Evolutionary conservation across 2,329 filamentous ascomycete species (phyloP), one percentile per base, ranked within the genome.

Genomic region (Cladophialophora immunda): DNA sequence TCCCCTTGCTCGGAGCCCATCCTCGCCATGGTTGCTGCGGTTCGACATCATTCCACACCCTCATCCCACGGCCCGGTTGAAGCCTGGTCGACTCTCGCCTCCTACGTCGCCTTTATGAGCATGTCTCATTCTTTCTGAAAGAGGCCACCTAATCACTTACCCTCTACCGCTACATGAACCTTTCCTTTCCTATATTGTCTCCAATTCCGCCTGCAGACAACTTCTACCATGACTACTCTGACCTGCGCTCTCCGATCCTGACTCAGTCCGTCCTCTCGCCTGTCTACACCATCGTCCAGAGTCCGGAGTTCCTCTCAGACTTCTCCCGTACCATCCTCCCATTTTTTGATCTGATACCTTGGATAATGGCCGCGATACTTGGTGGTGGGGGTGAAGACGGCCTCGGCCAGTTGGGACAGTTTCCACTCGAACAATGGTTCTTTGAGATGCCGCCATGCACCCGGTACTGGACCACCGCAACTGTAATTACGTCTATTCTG

Each of bases 371-470:
- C 22, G 69, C 69, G 13, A 55, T 69, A 50, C 67, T 70, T 41
- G 68, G 68, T 41, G 68, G 68, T 34, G 68, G 65, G 25, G 68
- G 65, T 22, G 66, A 68, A 11, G 68, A 70, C 13, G 63, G 62
- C 34, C 34, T 70, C 15, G 73, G 73, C 15, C 80, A 81, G 64
- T 82, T 82, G 69, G 83, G 84, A 64, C 85, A 87, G 69, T 84
- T 97, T 75, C 95, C 94, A 50, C 86, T 99, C 7, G 95, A 98
- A 80, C 91, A 94, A 73, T 99, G 95, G 95, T 98, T 97, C 80
- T 97, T 93, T 86, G 95, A 99, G 79, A 97, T 97, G 91, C 95
- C 95, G 3, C 89, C 95, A 29, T 97, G 94, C 80, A 99, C 95
- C 41, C 86, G 95, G 68, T 96, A 92, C 90, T 99, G 95, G 95